Base-by-base conservation (phyloP, 345 rosid genomes). In the Eucalyptus pauciflora region DNA sequence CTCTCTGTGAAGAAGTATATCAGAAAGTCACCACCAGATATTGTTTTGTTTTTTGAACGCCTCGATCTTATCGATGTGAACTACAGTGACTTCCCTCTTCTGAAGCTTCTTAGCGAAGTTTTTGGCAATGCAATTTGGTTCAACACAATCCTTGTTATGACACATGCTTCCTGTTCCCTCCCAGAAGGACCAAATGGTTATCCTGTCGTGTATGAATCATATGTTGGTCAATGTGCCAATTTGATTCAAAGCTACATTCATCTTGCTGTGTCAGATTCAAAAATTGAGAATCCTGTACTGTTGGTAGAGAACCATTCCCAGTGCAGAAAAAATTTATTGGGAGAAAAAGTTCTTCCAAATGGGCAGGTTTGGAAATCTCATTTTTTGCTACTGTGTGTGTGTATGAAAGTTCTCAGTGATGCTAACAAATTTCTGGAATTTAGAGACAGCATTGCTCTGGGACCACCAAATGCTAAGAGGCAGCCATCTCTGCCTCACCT, bases 401-500 rank as follows among this genome's bases (percentile, higher is more conserved):
- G 96, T 88, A 95, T 93, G 89, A 98, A 97, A 94, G 94, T 95
- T 90, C 98, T 98, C 86, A 93, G 93, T 85, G 98, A 97, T 93
- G 96, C 94, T 58, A 96, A 93, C 64, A 89, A 90, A 87, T 91
- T 97, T 50, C 91, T 98, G 91, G 90, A 92, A 76, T 95, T 98
- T 90, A 92, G 88, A 91, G 95, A 92, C 85, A 91, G 96, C 93
- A 93, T 96, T 86, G 94, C 91, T 88, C 92, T 96, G 87, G 98
- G 98, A 87, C 94, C 94, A 87, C 86, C 93, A 69, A 89, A 93
- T 89, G 91, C 90, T 85, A 88, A 93, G 29, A 91, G 95, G 79
- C 92, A 91, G 90, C 98, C 97, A 89, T 97, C 99, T 89, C 92
- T 98, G 89, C 99, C 99, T 79, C 99, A 95, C 93, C 98, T 98